Evolutionary conservation across 2,329 filamentous ascomycete genomes (phyloP).

Genomic region (Myrmaecium sp.): DNA sequence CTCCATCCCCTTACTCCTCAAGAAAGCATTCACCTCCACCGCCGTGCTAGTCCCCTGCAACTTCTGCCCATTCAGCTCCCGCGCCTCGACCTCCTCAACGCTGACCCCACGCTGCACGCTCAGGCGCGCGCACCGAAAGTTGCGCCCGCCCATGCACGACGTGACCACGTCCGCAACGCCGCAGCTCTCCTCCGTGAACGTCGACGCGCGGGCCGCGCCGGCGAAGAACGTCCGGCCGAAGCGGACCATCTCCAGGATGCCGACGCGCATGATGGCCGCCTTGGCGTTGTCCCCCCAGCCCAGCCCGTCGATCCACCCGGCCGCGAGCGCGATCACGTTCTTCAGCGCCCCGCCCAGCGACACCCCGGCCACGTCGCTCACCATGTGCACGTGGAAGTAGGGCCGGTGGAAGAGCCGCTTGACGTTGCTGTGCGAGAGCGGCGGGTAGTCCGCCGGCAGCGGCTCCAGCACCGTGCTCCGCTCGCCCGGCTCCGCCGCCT

Average conservation of each 20-base stretch:
- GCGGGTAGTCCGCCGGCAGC: slow-evolving; percentile 66
- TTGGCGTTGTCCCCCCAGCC: slow-evolving; percentile 99
- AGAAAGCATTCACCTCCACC: slow-evolving; percentile 75
- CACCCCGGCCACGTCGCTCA: slow-evolving; percentile 89
- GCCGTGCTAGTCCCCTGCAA: slow-evolving; percentile 88
- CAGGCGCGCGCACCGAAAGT: slow-evolving; percentile 86
- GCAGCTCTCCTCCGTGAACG: slow-evolving; percentile 93
- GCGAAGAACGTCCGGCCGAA: slow-evolving; percentile 91
- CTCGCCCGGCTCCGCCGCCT: slow-evolving; percentile 33
- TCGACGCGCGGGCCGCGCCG: slow-evolving; percentile 60
- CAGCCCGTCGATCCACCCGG: slow-evolving; percentile 85
- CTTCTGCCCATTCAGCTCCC: slow-evolving; percentile 91
- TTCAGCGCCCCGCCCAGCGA: slow-evolving; percentile 90
- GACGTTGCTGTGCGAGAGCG: slow-evolving; percentile 70
- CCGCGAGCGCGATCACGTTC: slow-evolving; percentile 88
- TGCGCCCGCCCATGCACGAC: slow-evolving; percentile 77
- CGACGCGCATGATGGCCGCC: slow-evolving; percentile 94
- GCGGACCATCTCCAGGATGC: slow-evolving; percentile 87
- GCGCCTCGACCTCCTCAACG: slow-evolving; percentile 74
- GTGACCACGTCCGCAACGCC: slow-evolving; percentile 94
- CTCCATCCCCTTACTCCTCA: slow-evolving; percentile 62
- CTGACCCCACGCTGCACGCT: slow-evolving; percentile 61
- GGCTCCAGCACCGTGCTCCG: slow-evolving; percentile 59
- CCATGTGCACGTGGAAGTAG: slow-evolving; percentile 93
- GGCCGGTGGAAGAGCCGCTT: slow-evolving; percentile 82